Conservation (phyloP, 75 land plant genomes). For the Cryptomeria japonica region DNA sequence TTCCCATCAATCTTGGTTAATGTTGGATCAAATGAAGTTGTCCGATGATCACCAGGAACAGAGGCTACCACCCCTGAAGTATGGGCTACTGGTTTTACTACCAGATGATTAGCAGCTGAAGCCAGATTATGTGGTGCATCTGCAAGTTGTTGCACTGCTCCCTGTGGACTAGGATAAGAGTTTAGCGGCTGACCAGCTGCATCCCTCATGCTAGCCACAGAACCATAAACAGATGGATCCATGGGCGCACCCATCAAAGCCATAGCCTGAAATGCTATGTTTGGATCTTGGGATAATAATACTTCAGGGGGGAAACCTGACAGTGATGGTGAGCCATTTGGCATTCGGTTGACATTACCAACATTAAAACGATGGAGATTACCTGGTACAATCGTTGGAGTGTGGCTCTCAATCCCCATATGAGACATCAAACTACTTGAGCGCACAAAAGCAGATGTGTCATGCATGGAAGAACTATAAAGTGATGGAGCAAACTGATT, state of each 20-base stretch:
- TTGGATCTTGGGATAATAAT: conserved; percentile 8
- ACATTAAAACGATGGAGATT: not conserved
- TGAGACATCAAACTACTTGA: not conserved
- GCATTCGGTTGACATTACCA: not conserved
- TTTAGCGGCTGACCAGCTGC: conserved; percentile 4
- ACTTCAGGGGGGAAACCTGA: conserved; percentile 7
- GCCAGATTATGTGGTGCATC: conserved; percentile 16
- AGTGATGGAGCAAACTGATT: conserved; percentile 8
- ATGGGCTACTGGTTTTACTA: conserved; percentile 22
- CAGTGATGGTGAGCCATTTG: not conserved
- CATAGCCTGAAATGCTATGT: conserved; percentile 20
- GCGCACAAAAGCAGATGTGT: not conserved
- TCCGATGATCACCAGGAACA: conserved; percentile 27
- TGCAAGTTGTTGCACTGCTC: conserved; percentile 23
- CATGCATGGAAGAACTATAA: conserved; percentile 11
- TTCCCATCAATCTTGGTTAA: conserved; percentile 11
- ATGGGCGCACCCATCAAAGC: conserved; percentile 34
- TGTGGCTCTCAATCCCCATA: conserved; percentile 3
- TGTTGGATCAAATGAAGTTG: conserved; percentile 12
- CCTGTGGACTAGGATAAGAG: conserved; percentile 31
- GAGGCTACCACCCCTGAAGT: conserved; percentile 14
- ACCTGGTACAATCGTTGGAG: conserved; percentile 3
- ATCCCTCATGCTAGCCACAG: conserved; percentile 36
- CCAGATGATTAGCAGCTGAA: conserved; percentile 13
- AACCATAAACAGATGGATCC: conserved; percentile 42